Conservation (phyloP, 2,329 filamentous ascomycete species). For the Aspergillus ustus region DNA sequence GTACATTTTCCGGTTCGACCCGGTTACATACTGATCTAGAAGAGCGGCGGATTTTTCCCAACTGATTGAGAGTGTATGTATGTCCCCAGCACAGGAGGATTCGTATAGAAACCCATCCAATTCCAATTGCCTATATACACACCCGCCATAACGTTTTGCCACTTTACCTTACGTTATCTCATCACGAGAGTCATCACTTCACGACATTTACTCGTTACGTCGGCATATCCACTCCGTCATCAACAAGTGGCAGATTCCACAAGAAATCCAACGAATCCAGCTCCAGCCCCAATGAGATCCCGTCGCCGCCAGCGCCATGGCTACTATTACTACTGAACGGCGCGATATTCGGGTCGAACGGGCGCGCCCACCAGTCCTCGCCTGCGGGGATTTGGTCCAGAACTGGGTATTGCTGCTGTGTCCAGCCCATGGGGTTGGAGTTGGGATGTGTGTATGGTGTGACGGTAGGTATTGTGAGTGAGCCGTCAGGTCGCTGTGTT, state of each 20-base stretch:
- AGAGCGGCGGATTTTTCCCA: no score
- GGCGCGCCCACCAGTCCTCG: not conserved
- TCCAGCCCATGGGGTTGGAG: not conserved
- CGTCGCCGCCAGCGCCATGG: not conserved
- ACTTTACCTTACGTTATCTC: no score
- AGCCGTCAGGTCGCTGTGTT: not conserved
- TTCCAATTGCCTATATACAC: no score
- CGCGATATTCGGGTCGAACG: not conserved
- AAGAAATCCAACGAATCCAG: not conserved
- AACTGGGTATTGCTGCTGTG: not conserved
- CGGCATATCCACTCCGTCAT: not conserved
- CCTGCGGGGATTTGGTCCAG: not conserved
- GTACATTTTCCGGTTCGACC: not conserved
- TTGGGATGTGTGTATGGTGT: not conserved
- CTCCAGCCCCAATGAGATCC: not conserved
- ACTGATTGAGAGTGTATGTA: no score
- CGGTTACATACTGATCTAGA: no score
- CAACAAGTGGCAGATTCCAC: not conserved
- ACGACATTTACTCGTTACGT: no score
- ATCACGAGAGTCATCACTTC: no score
- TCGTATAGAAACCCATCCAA: no score
- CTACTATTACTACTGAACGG: not conserved
- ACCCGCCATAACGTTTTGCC: no score
- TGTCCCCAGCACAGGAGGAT: no score
- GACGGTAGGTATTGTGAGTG: not conserved